Percentiles rank a stretch among this genome's conserved stretches.
These are phyloP conservation scores for Ophiostoma tasmaniense DNA, from an alignment of 2,329 filamentous ascomycete species.

Conservation along the genomic window DNA sequence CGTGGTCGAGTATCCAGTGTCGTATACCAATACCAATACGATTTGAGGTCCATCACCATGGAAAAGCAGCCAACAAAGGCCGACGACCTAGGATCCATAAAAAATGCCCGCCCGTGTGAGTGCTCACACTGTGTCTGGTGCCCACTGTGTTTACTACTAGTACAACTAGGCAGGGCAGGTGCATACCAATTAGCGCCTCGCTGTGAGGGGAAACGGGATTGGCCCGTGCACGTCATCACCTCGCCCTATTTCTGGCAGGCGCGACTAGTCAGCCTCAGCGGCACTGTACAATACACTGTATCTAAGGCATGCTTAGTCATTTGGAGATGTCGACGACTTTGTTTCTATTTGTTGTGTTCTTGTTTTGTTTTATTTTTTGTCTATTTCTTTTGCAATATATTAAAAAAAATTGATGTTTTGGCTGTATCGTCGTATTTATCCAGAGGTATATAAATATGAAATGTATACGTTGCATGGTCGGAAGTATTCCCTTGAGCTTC, in stretches of 20 bases:
- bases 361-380: not conserved
- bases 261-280: constrained; percentile 1
- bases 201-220: not conserved
- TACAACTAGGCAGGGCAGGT: not conserved
- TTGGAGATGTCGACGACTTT: not conserved
- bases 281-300: not conserved
- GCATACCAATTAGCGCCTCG: not conserved
- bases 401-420: too few relatives aligned
- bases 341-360: not conserved
- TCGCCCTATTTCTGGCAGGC: constrained; percentile 3
- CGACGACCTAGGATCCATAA: constrained; percentile 5
- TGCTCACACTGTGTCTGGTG: constrained; percentile 1
- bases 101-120: not conserved
- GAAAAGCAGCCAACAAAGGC: constrained; percentile 15
- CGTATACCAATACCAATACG: not conserved
- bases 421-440: too few relatives aligned
- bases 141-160: not conserved
- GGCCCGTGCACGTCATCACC: constrained; percentile 6
- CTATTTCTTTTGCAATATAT: not conserved
- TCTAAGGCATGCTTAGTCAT: not conserved
- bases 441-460: too few relatives aligned
- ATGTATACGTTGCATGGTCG: too few relatives aligned
- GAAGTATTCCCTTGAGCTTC: too few relatives aligned
- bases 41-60: constrained; percentile 7
- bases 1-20: not conserved